Evolutionary conservation across 352 stramenopile genomes (phyloP), one percentile per base, ranked within the genome.

Genomic region (Halophytophthora polymorphica): DNA sequence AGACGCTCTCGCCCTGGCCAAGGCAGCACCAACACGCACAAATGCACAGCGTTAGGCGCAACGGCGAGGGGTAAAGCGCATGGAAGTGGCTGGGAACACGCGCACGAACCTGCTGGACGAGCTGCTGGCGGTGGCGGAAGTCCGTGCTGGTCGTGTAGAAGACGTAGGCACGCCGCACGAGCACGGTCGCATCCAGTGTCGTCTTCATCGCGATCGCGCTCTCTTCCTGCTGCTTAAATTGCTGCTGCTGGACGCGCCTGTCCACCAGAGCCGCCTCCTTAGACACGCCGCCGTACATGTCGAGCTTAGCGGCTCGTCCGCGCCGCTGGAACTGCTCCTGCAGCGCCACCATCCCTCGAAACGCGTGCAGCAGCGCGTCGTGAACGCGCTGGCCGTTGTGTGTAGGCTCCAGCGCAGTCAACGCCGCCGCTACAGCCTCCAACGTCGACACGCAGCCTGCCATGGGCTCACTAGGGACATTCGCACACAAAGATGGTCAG

Each of bases 401-500:
- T 0, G 19, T 6, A 2, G 71, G 61, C 50, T 88, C 77, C 1
- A 90, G 58, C 47, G 72, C 40, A 2, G 45, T 25, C 17, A 93
- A 38, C 5, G 79, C 71, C 10, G 64, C 46, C 2, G 73, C 77
- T 1, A 93, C 71, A 6, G 79, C 82, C 52, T 93, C 79, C 18
- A 93, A 53, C 43, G 79, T 93, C 38, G 79, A 90, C 40, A 90
- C 25, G 15, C 77, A 93, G 4, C 82, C 82, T 7, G 71, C 71
- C 73, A 83, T 90, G 0, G 82, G 82, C 48, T 93, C 79, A 38
- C 73, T 90, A 21, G 55, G 53, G 19, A 33, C 47, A 50, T 14
- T 25, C 11, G 8, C 25, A 31, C 25, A 31, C 25, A 31, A 31
- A 31, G 25, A 31, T 31, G 8, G 8, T 31, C 8, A 31, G 25